Percentiles rank a stretch among this genome's conserved stretches.
Evolutionary conservation across 2,329 filamentous ascomycete genomes (phyloP).

Genomic region (Septoria linicola): DNA sequence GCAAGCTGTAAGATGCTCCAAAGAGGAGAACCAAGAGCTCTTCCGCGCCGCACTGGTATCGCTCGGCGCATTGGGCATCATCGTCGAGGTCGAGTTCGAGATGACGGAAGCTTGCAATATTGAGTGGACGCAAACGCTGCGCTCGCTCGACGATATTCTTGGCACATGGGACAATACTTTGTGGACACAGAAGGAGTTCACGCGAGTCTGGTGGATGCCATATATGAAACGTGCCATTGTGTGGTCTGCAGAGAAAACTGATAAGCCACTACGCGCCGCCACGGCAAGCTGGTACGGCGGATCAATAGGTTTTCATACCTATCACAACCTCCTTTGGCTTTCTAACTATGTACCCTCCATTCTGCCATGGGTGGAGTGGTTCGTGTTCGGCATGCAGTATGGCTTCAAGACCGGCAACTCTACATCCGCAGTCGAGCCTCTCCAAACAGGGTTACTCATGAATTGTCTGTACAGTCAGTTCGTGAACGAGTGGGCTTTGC

Average conservation of each 20-base stretch:
- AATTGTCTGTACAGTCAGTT: slow-evolving; percentile 98
- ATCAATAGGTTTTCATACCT: slow-evolving; percentile 78
- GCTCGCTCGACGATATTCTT: slow-evolving; percentile 67
- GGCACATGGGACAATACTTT: slow-evolving; percentile 69
- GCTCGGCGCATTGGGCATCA: slow-evolving; percentile 84
- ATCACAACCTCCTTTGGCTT: slow-evolving; percentile 84
- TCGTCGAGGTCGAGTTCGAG: slow-evolving; percentile 83
- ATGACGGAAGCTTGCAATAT: slow-evolving; percentile 80
- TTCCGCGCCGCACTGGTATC: slow-evolving; percentile 87
- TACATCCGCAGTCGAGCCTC: slow-evolving; percentile 75
- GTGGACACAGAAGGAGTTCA: slow-evolving; percentile 84
- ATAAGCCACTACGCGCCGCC: slow-evolving; percentile 59
- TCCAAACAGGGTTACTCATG: slow-evolving; percentile 80
- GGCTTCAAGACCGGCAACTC: slow-evolving; percentile 72
- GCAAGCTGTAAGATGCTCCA: slow-evolving; percentile 66
- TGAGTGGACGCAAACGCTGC: slow-evolving; percentile 78
- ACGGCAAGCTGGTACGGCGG: slow-evolving; percentile 77
- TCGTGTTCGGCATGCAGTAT: slow-evolving; percentile 97
- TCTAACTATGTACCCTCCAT: slow-evolving; percentile 75
- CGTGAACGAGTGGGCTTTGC: slow-evolving; percentile 97
- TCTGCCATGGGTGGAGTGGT: slow-evolving; percentile 88
- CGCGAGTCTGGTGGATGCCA: slow-evolving; percentile 96
- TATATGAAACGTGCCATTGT: slow-evolving; percentile 85
- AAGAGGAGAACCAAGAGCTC: slow-evolving; percentile 67
- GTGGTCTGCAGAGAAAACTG: slow-evolving; percentile 82